Conservation (phyloP, 441 rosid species). For the Adansonia rubrostipa region DNA sequence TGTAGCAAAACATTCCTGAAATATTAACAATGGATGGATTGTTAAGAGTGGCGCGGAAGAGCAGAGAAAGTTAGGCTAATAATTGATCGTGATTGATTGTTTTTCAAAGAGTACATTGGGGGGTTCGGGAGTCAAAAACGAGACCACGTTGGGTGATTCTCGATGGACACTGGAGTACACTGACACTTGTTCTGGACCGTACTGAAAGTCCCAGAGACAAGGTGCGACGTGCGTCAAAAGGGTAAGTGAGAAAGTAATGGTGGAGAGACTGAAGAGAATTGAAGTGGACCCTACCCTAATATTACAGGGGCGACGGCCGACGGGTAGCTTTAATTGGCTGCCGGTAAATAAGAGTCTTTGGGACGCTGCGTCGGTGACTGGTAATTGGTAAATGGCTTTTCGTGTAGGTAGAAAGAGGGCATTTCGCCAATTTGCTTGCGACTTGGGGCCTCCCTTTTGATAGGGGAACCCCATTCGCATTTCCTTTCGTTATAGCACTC, state of each 20-base stretch:
- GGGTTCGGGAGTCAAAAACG: not conserved
- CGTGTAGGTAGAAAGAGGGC: not conserved
- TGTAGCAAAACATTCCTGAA: too few species aligned
- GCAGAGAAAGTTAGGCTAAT: not conserved
- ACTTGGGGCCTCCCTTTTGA: conserved; percentile 20
- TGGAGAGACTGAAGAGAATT: conserved; percentile 2
- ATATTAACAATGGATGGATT: not conserved
- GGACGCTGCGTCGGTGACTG: not conserved
- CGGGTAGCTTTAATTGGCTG: not conserved
- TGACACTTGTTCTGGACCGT: conserved; percentile 34
- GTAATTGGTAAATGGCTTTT: not conserved
- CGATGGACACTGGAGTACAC: not conserved
- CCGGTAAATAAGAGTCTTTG: not conserved
- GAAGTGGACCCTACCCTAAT: conserved; percentile 2
- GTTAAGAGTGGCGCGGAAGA: not conserved
- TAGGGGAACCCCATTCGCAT: not conserved
- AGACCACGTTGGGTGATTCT: not conserved
- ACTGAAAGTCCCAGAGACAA: conserved; percentile 18
- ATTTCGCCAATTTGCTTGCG: not conserved
- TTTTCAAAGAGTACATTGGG: not conserved
- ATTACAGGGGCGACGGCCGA: too few species aligned
- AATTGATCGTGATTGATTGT: not conserved
- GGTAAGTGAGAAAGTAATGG: conserved; percentile 25
- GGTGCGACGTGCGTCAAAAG: conserved; percentile 23
- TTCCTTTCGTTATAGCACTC: not conserved